phyloP scores from a whole-genome alignment of 371 early-diverging fungal species.

The Paraphysoderma sedebokerense region DNA sequence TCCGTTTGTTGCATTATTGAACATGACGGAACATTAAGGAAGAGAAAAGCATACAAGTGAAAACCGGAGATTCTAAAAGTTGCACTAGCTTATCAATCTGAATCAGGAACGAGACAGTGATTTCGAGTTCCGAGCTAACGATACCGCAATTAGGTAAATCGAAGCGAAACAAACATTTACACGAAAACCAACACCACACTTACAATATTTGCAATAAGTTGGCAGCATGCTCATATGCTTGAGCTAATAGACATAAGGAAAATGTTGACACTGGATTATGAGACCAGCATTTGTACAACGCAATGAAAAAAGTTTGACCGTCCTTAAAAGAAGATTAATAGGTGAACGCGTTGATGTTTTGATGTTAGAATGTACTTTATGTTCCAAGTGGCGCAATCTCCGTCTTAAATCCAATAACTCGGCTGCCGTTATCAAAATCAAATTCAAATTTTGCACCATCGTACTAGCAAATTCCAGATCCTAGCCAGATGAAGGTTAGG shows the following conservation, averaged over 20 bases:
- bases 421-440: constrained; percentile 76
- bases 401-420: constrained; percentile 64
- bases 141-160: background rate
- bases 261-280: constrained; percentile 79
- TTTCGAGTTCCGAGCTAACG: constrained; percentile 57
- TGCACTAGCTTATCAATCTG: constrained; percentile 89
- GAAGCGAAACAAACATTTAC: background rate
- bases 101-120: constrained; percentile 70
- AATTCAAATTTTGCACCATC: constrained; percentile 85
- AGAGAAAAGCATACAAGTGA: constrained; percentile 41
- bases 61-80: constrained; percentile 83
- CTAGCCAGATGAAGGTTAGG: constrained; percentile 1
- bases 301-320: constrained; percentile 49
- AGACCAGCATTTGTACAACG: constrained; percentile 75
- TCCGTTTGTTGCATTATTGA: background rate
- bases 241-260: constrained; percentile 70
- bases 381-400: constrained; percentile 47
- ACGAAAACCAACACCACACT: constrained; percentile 4
- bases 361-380: constrained; percentile 12
- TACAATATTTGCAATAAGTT: constrained; percentile 58
- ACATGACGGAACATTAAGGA: background rate
- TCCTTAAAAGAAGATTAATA: background rate
- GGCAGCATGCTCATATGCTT: constrained; percentile 72
- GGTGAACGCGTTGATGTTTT: background rate
- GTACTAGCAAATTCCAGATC: constrained; percentile 72